Base-by-base conservation (phyloP, 768 basidiomycete genomes). In the Termitomyces eurrhizus region DNA sequence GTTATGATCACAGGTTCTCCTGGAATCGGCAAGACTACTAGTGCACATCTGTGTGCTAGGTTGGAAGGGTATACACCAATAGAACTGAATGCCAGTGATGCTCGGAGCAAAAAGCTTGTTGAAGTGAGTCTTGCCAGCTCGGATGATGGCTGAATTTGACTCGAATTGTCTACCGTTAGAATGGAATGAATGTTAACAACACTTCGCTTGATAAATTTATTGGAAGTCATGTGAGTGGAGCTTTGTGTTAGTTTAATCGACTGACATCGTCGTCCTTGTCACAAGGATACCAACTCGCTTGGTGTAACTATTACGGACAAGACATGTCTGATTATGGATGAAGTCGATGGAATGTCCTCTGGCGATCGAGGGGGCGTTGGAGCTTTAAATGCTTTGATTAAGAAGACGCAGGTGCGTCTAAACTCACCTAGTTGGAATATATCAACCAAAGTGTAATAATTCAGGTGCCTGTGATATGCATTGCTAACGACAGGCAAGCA, bases 281-380 rank as follows among this genome's bases (percentile, higher is more conserved):
- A 45, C 13, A 59, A 83, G 87, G 73, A 74, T 24, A 85, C 83
- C 9, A 92, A 90, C 62, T 83, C 85, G 1, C 75, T 84, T 1
- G 95, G 90, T 2, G 78, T 95, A 2, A 69, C 77, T 16, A 86
- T 98, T 64, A 94, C 90, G 0, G 84, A 90, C 66, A 85, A 80
- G 70, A 84, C 90, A 0, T 93, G 94, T 64, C 77, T 99, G 49
- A 98, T 99, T 70, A 98, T 99, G 96, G 97, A 99, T 68, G 97
- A 99, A 71, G 96, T 98, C 2, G 97, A 99, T 65, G 97, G 97
- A 1, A 99, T 98, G 95, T 96, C 94, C 6, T 92, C 92, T 3
- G 97, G 97, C 18, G 97, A 99, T 73, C 83, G 97, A 49, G 97
- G 97, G 16, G 97, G 97, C 58, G 92, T 98, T 1, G 96, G 93